Evolutionary conservation across 1,284 basidiomycete genomes (phyloP), one percentile per base, ranked within the genome.

Genomic region (Leucoagaricus sp.): DNA sequence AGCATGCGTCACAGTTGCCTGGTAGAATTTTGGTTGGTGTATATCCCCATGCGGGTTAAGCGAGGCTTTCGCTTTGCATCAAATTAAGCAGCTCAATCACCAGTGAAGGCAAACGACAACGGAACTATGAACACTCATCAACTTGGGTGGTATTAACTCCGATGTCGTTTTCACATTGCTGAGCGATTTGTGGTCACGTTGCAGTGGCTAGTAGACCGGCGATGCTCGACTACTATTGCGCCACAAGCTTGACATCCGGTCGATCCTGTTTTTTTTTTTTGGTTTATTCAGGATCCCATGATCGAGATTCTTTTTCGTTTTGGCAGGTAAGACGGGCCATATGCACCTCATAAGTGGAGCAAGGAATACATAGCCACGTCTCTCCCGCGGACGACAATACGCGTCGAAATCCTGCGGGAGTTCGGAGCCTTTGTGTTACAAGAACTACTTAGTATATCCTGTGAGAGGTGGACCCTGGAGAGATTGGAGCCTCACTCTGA

Each of bases 1-100:
- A 56, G 40, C 48, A 55, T 46, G 47, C 41, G 48, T 50, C 40
- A 45, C 54, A 50, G 33, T 45, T 56, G 40, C 48, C 54, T 56
- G 21, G 36, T 26, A 34, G 46, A 44, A 36, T 15, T 49, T 33
- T 44, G 31, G 17, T 40, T 50, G 40, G 29, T 49, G 48, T 38
- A 19, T 56, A 56, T 44, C 54, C 41, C 54, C 54, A 50, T 56
- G 33, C 31, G 42, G 54, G 13, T 45, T 45, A 44, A 56, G 54
- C 48, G n/a, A 44, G 31, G 33, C 28, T 44, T 56, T 41, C 31
- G 26, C 15, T 26, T 44, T 25, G 28, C 21, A 31, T 28, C n/a
- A 10, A 19, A 56, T 56, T 41, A 26, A 45, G 54, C n/a, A 31
- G 7, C 31, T 36, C 25, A 41, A 56, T 56, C 21, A 50, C 48